These are phyloP conservation scores for Teratosphaeriaceae sp. DNA, from an alignment of 2,329 filamentous ascomycete species.

Conservation along the genomic window DNA sequence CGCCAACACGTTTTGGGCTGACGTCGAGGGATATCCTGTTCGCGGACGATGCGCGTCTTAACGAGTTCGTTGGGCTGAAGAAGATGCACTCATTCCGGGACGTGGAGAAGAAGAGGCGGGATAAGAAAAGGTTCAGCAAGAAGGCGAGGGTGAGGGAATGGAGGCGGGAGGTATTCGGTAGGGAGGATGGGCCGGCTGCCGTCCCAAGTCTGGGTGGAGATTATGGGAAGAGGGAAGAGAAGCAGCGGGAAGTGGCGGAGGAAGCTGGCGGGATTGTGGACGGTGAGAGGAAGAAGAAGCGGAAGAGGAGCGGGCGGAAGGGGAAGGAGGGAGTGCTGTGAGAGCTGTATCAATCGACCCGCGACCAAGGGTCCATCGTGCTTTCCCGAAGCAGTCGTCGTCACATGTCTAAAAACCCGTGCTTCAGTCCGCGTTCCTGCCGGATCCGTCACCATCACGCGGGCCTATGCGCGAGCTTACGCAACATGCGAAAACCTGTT, in stretches of 20 bases:
- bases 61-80: constrained; percentile 88
- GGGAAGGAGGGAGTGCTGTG: constrained; percentile 31
- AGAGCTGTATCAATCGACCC: too few relatives aligned
- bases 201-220: constrained; percentile 33
- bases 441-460: too few relatives aligned
- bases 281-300: constrained; percentile 7
- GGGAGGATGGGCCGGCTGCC: constrained; percentile 43
- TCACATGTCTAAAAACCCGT: too few relatives aligned
- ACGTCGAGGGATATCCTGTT: constrained; percentile 87
- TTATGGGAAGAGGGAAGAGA: constrained; percentile 31
- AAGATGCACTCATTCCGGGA: constrained; percentile 90
- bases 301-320: constrained; percentile 32
- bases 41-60: constrained; percentile 76
- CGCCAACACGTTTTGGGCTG: constrained; percentile 81
- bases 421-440: too few relatives aligned
- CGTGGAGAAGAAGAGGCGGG: constrained; percentile 77
- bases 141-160: constrained; percentile 86
- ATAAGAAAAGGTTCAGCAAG: constrained; percentile 84
- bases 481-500: too few relatives aligned
- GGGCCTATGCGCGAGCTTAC: too few relatives aligned
- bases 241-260: constrained; percentile 20
- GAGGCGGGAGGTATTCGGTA: constrained; percentile 63
- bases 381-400: too few relatives aligned
- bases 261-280: background rate
- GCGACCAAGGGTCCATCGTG: too few relatives aligned